Base-by-base conservation (phyloP, 192 early-diverging fungal species). In the Spizellomyces sp. region DNA sequence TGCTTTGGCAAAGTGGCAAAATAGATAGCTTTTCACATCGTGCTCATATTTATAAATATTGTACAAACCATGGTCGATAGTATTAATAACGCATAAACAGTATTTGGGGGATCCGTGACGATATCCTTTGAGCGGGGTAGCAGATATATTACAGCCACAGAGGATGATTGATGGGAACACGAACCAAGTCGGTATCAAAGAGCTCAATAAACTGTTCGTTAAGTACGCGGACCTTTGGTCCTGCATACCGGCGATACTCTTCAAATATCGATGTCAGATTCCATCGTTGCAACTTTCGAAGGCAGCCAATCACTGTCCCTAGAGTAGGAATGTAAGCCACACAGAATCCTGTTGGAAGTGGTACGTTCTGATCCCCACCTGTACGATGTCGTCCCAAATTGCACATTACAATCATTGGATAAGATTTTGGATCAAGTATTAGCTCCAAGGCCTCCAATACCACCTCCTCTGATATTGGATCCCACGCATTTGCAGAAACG, bases 211-310 rank as follows among this genome's bases (percentile, higher is more conserved):
- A 61, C 59, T 61, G 59, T 80, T 99, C 96, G 77, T 96, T 96
- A 64, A 98, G 79, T n/a, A 97, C 83, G 47, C 96, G 84, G 50
- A 98, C 96, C 81, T 99, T 99, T 5, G 96, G 95, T 6, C 95
- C 95, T 14, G 95, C 94, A 78, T 95, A 96, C 48, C 94, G 84
- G 44, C 96, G 84, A 75, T 99, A 99, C 76, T 99, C 98, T 77
- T 99, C 98, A 79, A 99, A 98, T 15, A 99, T 99, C 19, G 92
- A 91, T 10, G 98, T 98, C 74, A 99, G 77, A 75, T 98, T 99
- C 98, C 98, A 99, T 45, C 89, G 83, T 78, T 99, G 98, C 48
- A 99, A 85, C 79, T 99, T 99, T 64, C 98, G 86, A 71, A 99
- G 74, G 77, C 98, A 99, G 27, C 98, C 98, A 21, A 99, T 92